phyloP scores from a whole-genome alignment of 2,329 filamentous ascomycete genomes.

The Dactylellina drechsleri region DNA sequence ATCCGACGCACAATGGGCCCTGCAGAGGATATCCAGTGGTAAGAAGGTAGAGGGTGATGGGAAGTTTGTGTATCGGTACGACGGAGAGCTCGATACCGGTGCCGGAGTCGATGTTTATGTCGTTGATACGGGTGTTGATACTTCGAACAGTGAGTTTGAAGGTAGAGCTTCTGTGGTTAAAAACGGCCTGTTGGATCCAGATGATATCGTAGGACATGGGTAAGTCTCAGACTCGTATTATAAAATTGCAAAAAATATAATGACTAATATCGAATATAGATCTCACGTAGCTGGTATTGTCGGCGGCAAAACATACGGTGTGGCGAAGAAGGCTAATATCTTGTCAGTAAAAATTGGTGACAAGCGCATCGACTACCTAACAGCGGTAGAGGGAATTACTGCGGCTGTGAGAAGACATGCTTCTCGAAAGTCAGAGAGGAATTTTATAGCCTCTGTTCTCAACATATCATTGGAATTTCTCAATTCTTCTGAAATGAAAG shows the following conservation, averaged over 20 bases:
- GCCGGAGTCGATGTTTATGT: constrained; percentile 24
- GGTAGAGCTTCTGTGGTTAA: not conserved
- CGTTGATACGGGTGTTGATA: not conserved
- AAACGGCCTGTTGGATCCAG: constrained; percentile 3
- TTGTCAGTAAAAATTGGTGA: constrained; percentile 21
- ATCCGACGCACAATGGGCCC: constrained; percentile 19
- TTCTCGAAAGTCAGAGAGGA: constrained; percentile 9
- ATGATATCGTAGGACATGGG: constrained; percentile 11
- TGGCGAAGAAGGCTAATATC: constrained; percentile 34
- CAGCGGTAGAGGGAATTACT: constrained; percentile 59
- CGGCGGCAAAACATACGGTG: constrained; percentile 18
- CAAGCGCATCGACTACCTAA: constrained; percentile 11
- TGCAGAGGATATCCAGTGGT: constrained; percentile 19
- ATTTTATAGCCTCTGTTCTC: constrained; percentile 24
- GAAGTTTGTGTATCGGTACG: constrained; percentile 13
- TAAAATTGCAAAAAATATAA: too few relatives aligned
- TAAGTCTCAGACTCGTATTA: not conserved
- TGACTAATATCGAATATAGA: constrained; percentile 20
- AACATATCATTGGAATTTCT: constrained; percentile 34
- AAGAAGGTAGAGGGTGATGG: not conserved
- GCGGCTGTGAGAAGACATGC: constrained; percentile 60
- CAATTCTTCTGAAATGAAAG: constrained; percentile 65
- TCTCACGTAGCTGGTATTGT: constrained; percentile 53
- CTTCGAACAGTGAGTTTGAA: constrained; percentile 2
- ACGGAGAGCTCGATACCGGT: constrained; percentile 1